Evolutionary conservation across 2,329 filamentous ascomycete genomes (phyloP).

Genomic region (Colletotrichum destructivum): DNA sequence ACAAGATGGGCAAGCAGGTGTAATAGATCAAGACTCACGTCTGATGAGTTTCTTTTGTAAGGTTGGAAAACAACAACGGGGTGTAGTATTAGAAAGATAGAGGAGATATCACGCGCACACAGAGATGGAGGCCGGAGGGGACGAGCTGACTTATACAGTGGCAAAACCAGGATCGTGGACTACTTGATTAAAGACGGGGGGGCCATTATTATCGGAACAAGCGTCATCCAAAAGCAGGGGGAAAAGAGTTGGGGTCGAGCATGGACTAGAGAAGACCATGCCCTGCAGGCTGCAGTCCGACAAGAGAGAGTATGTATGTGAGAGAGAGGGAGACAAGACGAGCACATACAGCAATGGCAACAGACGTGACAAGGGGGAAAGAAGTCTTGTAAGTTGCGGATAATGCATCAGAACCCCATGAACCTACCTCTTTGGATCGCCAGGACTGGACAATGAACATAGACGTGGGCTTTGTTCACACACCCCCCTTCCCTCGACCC

Average conservation of each 20-base stretch:
- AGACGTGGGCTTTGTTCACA: neutral
- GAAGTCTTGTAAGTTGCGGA: conserved; percentile 7
- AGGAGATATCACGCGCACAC: neutral
- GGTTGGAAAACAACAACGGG: too few relatives aligned
- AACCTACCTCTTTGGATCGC: conserved; percentile 25
- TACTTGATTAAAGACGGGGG: conserved; percentile 2
- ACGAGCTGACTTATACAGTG: conserved; percentile 7
- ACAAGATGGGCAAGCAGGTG: neutral
- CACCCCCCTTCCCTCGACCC: neutral
- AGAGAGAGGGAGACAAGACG: neutral
- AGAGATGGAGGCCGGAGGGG: neutral
- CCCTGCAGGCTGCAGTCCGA: conserved; percentile 17
- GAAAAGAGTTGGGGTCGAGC: conserved; percentile 14
- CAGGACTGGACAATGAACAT: neutral
- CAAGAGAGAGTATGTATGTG: neutral
- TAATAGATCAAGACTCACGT: neutral
- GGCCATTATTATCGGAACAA: neutral
- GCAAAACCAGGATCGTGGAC: neutral
- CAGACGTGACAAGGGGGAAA: conserved; percentile 17
- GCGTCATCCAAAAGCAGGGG: conserved; percentile 13
- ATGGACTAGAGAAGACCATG: conserved; percentile 4
- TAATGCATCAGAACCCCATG: conserved; percentile 7
- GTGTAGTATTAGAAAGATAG: too few relatives aligned
- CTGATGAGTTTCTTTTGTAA: too few relatives aligned
- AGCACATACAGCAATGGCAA: conserved; percentile 10